Conservation (phyloP, 306 rosid genomes). For the cucumber (Cucumis sativus) region DNA sequence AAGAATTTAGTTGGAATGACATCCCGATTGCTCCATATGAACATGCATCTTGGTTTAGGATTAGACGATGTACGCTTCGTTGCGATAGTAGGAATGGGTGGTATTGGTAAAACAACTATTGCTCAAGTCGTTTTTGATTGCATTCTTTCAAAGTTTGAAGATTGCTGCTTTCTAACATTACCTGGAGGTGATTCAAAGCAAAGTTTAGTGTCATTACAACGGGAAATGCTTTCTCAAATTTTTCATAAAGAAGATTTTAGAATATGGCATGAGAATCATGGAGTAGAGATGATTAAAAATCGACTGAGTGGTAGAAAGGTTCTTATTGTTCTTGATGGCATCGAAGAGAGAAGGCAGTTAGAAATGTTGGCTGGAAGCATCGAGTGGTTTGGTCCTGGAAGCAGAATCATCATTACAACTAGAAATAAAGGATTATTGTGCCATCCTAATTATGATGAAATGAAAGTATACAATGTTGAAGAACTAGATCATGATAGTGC, state of each 20-base stretch:
- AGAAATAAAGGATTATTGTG: not conserved
- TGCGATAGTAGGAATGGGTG: constrained; percentile 18
- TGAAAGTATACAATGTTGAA: not conserved
- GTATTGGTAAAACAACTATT: constrained; percentile 9
- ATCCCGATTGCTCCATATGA: not conserved
- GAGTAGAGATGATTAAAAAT: not conserved
- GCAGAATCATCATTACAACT: not conserved
- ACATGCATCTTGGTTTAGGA: not conserved
- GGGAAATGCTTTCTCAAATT: not conserved
- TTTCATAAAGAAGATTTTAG: not conserved
- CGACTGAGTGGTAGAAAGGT: not conserved
- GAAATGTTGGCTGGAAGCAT: not conserved
- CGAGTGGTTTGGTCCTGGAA: not conserved
- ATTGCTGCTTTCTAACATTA: constrained; percentile 5
- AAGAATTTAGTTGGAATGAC: not conserved
- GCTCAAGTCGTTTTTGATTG: not conserved
- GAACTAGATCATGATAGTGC: not conserved
- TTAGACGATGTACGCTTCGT: not conserved
- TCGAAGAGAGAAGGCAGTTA: not conserved
- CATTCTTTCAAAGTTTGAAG: not conserved
- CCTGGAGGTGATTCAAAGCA: not conserved
- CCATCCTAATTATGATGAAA: not conserved
- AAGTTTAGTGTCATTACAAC: not conserved
- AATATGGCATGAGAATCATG: not conserved
- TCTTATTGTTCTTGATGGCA: not conserved